phyloP scores from a whole-genome alignment of 106 monocot species.

The Allium cepa region DNA sequence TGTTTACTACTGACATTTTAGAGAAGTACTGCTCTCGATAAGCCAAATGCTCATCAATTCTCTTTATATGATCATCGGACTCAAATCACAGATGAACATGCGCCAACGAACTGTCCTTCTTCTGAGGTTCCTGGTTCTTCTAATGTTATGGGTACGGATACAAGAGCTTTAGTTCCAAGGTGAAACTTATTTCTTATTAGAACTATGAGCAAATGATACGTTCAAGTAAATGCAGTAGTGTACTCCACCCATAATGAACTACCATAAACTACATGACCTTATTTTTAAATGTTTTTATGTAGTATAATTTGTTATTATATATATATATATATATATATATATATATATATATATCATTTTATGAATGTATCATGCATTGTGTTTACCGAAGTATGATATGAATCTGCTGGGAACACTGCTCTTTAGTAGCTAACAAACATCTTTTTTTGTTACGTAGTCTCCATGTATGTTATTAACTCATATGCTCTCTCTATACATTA shows the following conservation, averaged over 20 bases:
- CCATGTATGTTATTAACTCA: no score
- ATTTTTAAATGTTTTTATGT: no score
- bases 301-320: no score
- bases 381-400: neutral
- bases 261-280: no score
- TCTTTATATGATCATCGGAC: conserved; percentile 11
- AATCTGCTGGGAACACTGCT: neutral
- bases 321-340: no score
- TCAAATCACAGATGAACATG: conserved; percentile 6
- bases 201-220: neutral
- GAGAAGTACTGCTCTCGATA: conserved; percentile 10
- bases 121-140: conserved; percentile 30
- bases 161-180: conserved; percentile 41
- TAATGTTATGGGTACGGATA: conserved; percentile 8
- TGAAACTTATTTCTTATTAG: conserved; percentile 8
- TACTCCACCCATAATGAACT: no score
- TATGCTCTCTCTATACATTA: no score
- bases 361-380: no score
- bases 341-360: no score
- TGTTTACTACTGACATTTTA: neutral
- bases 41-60: conserved; percentile 23
- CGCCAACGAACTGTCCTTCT: conserved; percentile 23
- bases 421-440: no score
- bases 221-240: no score
- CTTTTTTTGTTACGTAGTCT: no score